These are phyloP conservation scores for Eimeria acervulina DNA, from an alignment of 169 alveolate species.

Conservation along the genomic window DNA sequence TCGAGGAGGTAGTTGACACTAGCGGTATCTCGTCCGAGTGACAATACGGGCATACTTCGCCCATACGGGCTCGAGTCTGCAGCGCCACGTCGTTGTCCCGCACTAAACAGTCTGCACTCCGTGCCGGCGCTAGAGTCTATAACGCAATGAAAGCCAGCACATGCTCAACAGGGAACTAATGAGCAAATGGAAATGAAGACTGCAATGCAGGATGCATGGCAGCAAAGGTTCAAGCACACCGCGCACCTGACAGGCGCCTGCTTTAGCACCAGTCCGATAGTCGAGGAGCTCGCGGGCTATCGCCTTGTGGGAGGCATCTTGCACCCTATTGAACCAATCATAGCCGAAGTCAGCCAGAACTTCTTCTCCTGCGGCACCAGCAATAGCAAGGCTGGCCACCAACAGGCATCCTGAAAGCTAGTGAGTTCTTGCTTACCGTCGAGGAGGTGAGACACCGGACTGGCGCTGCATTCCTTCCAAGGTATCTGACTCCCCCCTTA, in stretches of 20 bases:
- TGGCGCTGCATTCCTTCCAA: neutral
- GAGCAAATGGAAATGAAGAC: neutral
- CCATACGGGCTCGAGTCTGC: conserved; percentile 77
- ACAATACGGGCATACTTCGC: conserved; percentile 83
- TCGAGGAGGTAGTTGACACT: conserved; percentile 17
- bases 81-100: conserved; percentile 69
- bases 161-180: neutral
- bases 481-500: neutral
- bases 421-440: neutral
- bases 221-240: neutral
- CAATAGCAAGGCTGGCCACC: neutral
- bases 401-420: neutral
- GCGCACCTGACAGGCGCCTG: conserved; percentile 72
- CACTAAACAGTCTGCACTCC: conserved; percentile 70
- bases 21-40: conserved; percentile 77
- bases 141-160: neutral
- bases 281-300: conserved; percentile 88
- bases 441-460: neutral
- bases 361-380: conserved; percentile 91
- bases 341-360: conserved; percentile 95
- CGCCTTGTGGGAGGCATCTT: conserved; percentile 89
- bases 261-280: conserved; percentile 84
- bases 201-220: neutral
- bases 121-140: conserved; percentile 73
- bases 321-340: conserved; percentile 94